Evolutionary conservation across 2,329 filamentous ascomycete species (phyloP).

Genomic region (Rosellinia necatrix): DNA sequence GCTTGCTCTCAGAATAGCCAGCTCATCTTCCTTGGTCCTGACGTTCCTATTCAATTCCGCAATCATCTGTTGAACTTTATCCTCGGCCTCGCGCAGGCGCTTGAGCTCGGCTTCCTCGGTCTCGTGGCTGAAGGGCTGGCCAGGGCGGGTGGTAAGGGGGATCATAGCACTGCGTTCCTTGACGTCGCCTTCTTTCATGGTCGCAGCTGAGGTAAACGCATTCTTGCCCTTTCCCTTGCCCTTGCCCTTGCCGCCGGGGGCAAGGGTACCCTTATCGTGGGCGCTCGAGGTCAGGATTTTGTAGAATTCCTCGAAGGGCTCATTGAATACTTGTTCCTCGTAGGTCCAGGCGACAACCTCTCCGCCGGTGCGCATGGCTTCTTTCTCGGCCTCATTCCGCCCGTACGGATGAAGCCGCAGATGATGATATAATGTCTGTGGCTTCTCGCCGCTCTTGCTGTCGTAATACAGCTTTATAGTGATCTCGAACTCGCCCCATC

Average conservation of each 20-base stretch:
- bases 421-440: conserved; percentile 93
- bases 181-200: conserved; percentile 43
- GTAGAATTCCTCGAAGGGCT: conserved; percentile 91
- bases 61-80: conserved; percentile 65
- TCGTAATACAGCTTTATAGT: conserved; percentile 94
- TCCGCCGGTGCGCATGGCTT: conserved; percentile 62
- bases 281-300: conserved; percentile 80
- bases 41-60: conserved; percentile 64
- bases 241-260: conserved; percentile 51
- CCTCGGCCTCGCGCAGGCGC: conserved; percentile 65
- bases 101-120: conserved; percentile 68
- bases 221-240: conserved; percentile 60
- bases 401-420: conserved; percentile 91
- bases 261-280: conserved; percentile 52
- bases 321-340: conserved; percentile 96
- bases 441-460: conserved; percentile 86
- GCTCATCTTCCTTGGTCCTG: conserved; percentile 65
- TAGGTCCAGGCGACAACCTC: conserved; percentile 80
- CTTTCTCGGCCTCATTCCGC: conserved; percentile 74
- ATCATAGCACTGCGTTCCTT: conserved; percentile 74
- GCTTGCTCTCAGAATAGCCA: conserved; percentile 64
- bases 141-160: conserved; percentile 67
- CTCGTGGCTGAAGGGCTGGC: conserved; percentile 74
- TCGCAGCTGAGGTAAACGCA: conserved; percentile 11
- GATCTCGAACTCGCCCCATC: conserved; percentile 98